Evolutionary conservation across 192 early-diverging fungal species (phyloP), one percentile per base, ranked within the genome.

Genomic region (Rhizophagus prolifer): DNA sequence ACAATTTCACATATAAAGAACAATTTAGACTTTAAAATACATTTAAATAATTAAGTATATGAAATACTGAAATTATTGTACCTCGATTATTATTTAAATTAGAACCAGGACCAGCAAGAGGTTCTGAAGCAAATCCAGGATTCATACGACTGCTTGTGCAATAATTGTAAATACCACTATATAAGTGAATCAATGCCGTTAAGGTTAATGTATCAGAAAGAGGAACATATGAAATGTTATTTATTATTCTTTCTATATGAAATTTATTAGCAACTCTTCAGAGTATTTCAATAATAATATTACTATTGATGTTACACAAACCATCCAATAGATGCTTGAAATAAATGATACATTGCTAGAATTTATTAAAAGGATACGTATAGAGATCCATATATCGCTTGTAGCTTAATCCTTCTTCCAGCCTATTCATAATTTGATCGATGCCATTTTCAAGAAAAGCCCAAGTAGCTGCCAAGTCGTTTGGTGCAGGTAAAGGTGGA

Each of bases 361-460:
- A 58, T 23, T 31, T 23, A 36, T 26, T 41, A 70, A 71, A 75
- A 74, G 59, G 47, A 64, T 92, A 95, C 95, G 95, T 95, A 83
- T 95, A 94, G 26, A 94, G 85, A 61, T 91, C 83, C 89, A 96
- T 93, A 83, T 94, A 98, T 65, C 88, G 87, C 47, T 82, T 82
- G 79, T 89, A 87, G 38, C 87, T 90, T 41, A 96, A 80, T 26
- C 94, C 95, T 58, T 93, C 85, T 62, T 91, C 89, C 21, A 93
- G 81, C 13, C 90, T 84, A 64, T 88, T 88, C 82, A 97, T 89
- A 82, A 98, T 95, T 71, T 88, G 86, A 77, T 95, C 88, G 73
- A 96, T 86, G 23, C 95, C 95, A 44, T 83, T 85, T 77, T 92
- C 89, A 44, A 98, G 81, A 28, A 87, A 88, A 23, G 78, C 69